Percentiles rank a stretch among this genome's conserved stretches.
Conservation (phyloP, 1,139 yeast genomes). For the Protomyces gravidus region DNA sequence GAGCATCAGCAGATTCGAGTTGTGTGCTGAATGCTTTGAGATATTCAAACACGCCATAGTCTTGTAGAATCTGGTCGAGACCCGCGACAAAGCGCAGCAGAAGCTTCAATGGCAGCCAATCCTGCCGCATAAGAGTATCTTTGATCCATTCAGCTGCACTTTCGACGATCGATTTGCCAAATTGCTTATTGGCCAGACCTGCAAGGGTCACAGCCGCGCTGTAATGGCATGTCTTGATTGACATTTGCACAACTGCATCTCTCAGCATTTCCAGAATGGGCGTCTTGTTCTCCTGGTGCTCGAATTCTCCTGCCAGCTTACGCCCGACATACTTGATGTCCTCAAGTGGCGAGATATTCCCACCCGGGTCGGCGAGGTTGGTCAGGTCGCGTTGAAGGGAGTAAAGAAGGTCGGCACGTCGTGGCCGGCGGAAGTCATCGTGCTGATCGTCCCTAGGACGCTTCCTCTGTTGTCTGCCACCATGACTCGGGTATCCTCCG, state of each 20-base stretch:
- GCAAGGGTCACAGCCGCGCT: conserved; percentile 67
- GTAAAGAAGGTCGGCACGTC: conserved; percentile 10
- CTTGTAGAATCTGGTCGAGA: conserved; percentile 56
- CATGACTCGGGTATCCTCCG: conserved; percentile 3
- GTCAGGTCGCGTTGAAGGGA: conserved; percentile 22
- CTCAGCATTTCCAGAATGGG: conserved; percentile 8
- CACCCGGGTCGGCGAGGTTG: conserved; percentile 16
- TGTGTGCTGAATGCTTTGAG: conserved; percentile 45
- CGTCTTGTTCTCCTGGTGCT: conserved; percentile 27
- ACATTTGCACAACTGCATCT: conserved; percentile 62
- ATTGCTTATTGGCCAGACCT: conserved; percentile 59
- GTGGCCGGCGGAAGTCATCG: conserved; percentile 23
- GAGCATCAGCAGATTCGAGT: conserved; percentile 47
- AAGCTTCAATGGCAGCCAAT: conserved; percentile 69
- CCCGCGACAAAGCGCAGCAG: conserved; percentile 65
- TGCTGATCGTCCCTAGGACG: conserved; percentile 21
- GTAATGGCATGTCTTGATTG: conserved; percentile 73
- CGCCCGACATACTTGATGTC: conserved; percentile 31
- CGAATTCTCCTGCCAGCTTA: conserved; percentile 29
- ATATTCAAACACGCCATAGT: conserved; percentile 56
- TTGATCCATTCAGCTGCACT: conserved; percentile 60
- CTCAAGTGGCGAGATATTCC: conserved; percentile 23
- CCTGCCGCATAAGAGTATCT: conserved; percentile 49
- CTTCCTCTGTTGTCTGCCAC: conserved; percentile 24
- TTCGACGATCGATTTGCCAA: conserved; percentile 68